Percentiles rank a stretch among this genome's conserved stretches.
These are phyloP conservation scores for Didymella pomorum DNA, from an alignment of 2,329 filamentous ascomycete species.

Conservation along the genomic window DNA sequence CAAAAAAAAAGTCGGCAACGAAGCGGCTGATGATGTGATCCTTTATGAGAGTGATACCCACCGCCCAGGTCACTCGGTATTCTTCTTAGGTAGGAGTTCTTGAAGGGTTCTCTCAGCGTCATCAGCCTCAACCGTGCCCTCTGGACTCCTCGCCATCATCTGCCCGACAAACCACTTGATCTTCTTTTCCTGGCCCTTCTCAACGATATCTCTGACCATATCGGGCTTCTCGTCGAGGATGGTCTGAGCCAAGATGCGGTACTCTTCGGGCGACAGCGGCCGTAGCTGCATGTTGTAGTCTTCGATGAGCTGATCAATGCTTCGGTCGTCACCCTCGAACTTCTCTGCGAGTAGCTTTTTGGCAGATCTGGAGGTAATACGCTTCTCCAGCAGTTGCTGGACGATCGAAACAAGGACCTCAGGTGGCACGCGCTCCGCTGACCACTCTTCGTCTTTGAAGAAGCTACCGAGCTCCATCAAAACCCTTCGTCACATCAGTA, in stretches of 20 bases:
- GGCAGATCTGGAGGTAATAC: slow-evolving; percentile 63
- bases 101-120: slow-evolving; percentile 64
- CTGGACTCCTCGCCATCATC: slow-evolving; percentile 69
- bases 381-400: slow-evolving; percentile 50
- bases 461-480: slow-evolving; percentile 62
- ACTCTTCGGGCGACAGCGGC: slow-evolving; percentile 64
- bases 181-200: slow-evolving; percentile 69
- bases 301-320: slow-evolving; percentile 63
- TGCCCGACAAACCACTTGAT: slow-evolving; percentile 73
- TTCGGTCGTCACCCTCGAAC: slow-evolving; percentile 60
- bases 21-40: no score
- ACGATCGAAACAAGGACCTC: slow-evolving; percentile 56
- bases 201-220: slow-evolving; percentile 66
- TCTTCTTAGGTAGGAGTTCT: slow-evolving; percentile 53
- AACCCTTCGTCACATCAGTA: slow-evolving; percentile 48
- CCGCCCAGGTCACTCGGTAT: not conserved
- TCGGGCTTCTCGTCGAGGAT: slow-evolving; percentile 64
- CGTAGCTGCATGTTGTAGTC: slow-evolving; percentile 64
- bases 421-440: slow-evolving; percentile 50
- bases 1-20: no score
- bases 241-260: slow-evolving; percentile 61
- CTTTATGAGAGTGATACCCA: not conserved
- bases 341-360: slow-evolving; percentile 66
- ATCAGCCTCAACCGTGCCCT: slow-evolving; percentile 68
- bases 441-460: slow-evolving; percentile 55